Percentiles rank a stretch among this genome's conserved stretches.
These are phyloP conservation scores for Gryganskiella cystojenkinii DNA, from an alignment of 192 early-diverging fungal species.

Conservation along the genomic window DNA sequence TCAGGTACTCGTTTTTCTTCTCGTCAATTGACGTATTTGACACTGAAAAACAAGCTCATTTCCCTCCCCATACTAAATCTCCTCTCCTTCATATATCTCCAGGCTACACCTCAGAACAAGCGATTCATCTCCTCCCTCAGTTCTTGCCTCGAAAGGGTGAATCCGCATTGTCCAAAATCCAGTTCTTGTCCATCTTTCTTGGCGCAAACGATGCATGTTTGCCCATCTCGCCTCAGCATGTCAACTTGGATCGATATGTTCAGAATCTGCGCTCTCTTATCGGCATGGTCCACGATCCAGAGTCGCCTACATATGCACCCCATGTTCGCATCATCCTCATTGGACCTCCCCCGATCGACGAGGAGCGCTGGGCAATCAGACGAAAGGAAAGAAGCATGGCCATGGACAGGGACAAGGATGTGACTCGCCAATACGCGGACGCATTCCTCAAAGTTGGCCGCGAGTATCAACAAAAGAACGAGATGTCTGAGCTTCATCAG, in stretches of 20 bases:
- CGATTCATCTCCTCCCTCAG: conserved; percentile 61
- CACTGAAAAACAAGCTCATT: not conserved
- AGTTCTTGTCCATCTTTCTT: conserved; percentile 78
- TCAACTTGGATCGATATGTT: conserved; percentile 67
- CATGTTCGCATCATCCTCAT: conserved; percentile 73
- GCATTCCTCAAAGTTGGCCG: conserved; percentile 47
- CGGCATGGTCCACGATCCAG: conserved; percentile 58
- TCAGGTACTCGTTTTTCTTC: no score
- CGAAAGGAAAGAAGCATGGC: conserved; percentile 33
- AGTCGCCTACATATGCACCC: conserved; percentile 67
- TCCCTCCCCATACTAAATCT: not conserved
- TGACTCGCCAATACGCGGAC: conserved; percentile 65
- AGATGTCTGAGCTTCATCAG: conserved; percentile 53
- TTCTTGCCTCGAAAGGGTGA: conserved; percentile 57
- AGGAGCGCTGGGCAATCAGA: conserved; percentile 53
- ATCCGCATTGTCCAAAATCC: conserved; percentile 39
- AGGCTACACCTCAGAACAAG: conserved; percentile 78
- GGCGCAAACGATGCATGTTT: conserved; percentile 86
- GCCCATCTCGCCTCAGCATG: conserved; percentile 60
- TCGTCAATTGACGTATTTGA: no score
- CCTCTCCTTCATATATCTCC: not conserved
- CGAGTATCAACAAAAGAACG: conserved; percentile 42
- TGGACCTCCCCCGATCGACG: conserved; percentile 77
- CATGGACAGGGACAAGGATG: conserved; percentile 51
- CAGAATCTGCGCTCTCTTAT: conserved; percentile 72